Evolutionary conservation across 768 basidiomycete species (phyloP), one percentile per base, ranked within the genome.

Genomic region (Tricholoma saponaceum): DNA sequence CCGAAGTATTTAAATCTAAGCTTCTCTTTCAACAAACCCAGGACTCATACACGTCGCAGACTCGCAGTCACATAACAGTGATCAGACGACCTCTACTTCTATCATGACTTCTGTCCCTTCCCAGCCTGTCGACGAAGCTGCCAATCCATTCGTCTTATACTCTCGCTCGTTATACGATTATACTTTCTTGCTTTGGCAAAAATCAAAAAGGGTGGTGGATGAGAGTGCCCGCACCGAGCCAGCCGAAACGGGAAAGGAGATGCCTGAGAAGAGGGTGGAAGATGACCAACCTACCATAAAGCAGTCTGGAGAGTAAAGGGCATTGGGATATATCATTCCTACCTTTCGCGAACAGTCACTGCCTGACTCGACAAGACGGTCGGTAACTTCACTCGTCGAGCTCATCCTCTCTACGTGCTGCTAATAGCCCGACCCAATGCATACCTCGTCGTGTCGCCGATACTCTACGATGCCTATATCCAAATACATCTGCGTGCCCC

Each of bases 141-240:
- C 63, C 56, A 74, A 78, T 61, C 76, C 79, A 7, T 71, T 87
- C 63, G 66, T 75, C 49, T 74, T 75, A 33, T 89, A 89, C 64
- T 82, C 87, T 16, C 83, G 81, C 63, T 77, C 85, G 44, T 71
- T 89, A 32, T 84, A 87, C 67, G 77, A 85, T 56, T 88, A 87
- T 59, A 89, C 87, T 26, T 77, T 87, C 52, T 76, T 68, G 41
- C 76, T 86, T 51, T 88, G 87, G 86, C 81, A 82, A 52, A 84
- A 88, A 66, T 85, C 85, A 5, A 76, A 84, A 64, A 79, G 79
- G 62, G 66, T 76, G 56, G 81, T 79, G 37, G 86, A 86, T 65
- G 82, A 85, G 49, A 53, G 22, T 50, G 46, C 58, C 41, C 47
- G 58, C 49, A 35, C 54, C 20, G 26, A 49, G 28, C 32, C 56